phyloP scores from a whole-genome alignment of 2,329 filamentous ascomycete species.

The Trichoderma asperellum region DNA sequence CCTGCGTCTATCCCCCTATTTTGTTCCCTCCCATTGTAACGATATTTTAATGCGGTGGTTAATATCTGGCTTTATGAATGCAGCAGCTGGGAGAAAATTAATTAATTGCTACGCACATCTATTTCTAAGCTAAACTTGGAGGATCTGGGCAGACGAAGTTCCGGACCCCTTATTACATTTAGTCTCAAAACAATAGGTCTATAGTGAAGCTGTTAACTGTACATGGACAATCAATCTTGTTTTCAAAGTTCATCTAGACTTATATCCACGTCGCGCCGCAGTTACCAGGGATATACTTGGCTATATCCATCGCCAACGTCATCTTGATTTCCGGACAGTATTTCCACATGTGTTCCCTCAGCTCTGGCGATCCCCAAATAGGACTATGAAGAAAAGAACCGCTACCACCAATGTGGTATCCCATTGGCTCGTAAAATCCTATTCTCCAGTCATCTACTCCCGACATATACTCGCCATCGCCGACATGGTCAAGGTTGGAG shows the following conservation, averaged over 20 bases:
- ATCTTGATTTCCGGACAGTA: conserved; percentile 65
- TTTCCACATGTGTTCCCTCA: conserved; percentile 56
- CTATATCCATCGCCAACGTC: conserved; percentile 59
- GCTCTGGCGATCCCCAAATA: conserved; percentile 54
- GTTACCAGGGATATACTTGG: conserved; percentile 53
- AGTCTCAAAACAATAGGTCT: neutral
- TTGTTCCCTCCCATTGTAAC: conserved; percentile 1
- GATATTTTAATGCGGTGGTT: neutral
- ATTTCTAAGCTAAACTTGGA: neutral
- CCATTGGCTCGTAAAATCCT: conserved; percentile 62
- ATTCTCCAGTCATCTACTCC: conserved; percentile 55
- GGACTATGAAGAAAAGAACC: conserved; percentile 50
- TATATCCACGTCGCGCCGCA: conserved; percentile 43
- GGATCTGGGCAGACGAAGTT: neutral
- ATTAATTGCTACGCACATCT: neutral
- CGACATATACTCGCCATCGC: conserved; percentile 41
- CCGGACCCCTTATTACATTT: neutral
- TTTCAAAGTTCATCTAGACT: neutral
- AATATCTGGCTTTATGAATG: neutral
- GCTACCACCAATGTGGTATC: conserved; percentile 59
- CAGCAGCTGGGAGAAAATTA: neutral
- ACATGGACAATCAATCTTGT: neutral
- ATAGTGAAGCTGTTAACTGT: conserved; percentile 5
- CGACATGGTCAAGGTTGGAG: conserved; percentile 31
- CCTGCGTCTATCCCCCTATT: neutral